Evolutionary conservation across 192 early-diverging fungal species (phyloP), one percentile per base, ranked within the genome.

Genomic region (Haplosporangium gracile): DNA sequence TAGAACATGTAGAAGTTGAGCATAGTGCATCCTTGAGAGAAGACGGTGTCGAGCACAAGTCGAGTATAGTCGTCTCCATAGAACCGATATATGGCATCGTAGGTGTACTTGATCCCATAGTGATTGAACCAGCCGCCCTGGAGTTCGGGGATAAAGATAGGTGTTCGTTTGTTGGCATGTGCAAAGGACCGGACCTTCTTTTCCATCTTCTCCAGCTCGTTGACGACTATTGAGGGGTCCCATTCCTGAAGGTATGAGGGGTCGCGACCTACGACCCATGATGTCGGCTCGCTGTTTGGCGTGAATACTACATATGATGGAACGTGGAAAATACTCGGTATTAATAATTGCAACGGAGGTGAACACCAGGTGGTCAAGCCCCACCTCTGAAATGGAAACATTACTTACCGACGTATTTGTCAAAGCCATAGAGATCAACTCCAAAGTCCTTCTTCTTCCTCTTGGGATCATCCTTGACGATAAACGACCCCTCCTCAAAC

Each of bases 81-180:
- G 79, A 88, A 96, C 57, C 92, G 75, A 81, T 93, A 95, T 34
- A 95, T 92, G 15, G 92, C 89, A 72, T 96, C 95, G 88, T 93
- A 96, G 0, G 90, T 92, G 40, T 93, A 90, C 32, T 88, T 77
- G 45, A 93, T 83, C 53, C 90, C 88, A 71, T 96, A 95, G 69
- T 94, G 93, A 75, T 93, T 95, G 82, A 95, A 96, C 95, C 95
- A 96, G 8, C 95, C 95, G 36, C 95, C 95, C 82, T 96, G 95
- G 29, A 95, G 81, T 87, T 96, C 95, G 11, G 95, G 94, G 76
- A 95, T 94, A 74, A 96, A 93, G 29, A 95, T 89, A 10, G 95
- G 95, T 18, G 93, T 90, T 38, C 90, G 82, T 15, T 90, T 87
- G 68, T 94, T 94, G 53, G 92, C 95, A 42, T 92, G 91, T 11